Percentiles rank a stretch among this genome's conserved stretches.
Conservation (phyloP, 2,329 filamentous ascomycete genomes). For the Zymoseptoria pseudotritici region DNA sequence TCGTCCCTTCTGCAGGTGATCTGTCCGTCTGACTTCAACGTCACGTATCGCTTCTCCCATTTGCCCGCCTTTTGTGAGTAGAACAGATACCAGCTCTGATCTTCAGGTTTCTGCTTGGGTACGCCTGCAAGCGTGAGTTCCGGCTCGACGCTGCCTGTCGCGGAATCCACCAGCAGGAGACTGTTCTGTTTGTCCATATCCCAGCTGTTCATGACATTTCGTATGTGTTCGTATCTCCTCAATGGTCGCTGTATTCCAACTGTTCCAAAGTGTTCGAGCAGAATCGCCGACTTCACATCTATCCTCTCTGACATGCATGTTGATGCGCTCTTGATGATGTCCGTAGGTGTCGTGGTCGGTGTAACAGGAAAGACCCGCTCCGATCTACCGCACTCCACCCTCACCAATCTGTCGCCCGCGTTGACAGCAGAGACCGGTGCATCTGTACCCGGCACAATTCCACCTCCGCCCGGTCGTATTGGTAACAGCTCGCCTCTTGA, state of each 20-base stretch:
- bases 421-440: conserved; percentile 76
- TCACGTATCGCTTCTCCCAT: conserved; percentile 81
- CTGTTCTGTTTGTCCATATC: conserved; percentile 71
- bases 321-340: conserved; percentile 63
- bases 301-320: conserved; percentile 57
- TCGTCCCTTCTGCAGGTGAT: conserved; percentile 63
- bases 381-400: conserved; percentile 63
- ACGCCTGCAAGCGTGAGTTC: conserved; percentile 62
- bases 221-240: conserved; percentile 75
- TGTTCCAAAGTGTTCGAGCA: conserved; percentile 68
- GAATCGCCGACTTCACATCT: conserved; percentile 56
- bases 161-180: conserved; percentile 56
- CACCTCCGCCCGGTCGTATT: conserved; percentile 40
- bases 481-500: conserved; percentile 21
- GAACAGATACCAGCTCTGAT: conserved; percentile 64
- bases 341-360: conserved; percentile 64
- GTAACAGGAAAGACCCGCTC: conserved; percentile 65
- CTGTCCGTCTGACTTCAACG: conserved; percentile 66
- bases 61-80: conserved; percentile 75
- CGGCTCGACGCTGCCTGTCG: conserved; percentile 44
- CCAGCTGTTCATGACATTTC: conserved; percentile 91
- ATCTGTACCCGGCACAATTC: conserved; percentile 54
- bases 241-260: conserved; percentile 75
- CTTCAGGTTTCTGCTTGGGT: conserved; percentile 55
- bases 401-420: conserved; percentile 67